phyloP scores from a whole-genome alignment of 2,329 filamentous ascomycete genomes.

The Huntiella omanensis region DNA sequence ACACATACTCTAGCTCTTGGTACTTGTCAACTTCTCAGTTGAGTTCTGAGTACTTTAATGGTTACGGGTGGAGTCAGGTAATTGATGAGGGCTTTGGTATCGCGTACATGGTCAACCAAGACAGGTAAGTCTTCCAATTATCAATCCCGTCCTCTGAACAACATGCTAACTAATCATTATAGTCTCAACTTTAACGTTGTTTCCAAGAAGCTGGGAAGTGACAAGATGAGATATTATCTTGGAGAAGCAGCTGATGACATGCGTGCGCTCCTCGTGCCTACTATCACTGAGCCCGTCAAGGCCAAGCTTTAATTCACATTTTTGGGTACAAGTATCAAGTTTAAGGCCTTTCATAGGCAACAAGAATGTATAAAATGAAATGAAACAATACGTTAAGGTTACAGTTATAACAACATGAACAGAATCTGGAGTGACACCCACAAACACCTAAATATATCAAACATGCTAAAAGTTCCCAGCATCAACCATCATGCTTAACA shows the following conservation, averaged over 20 bases:
- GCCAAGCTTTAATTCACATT: conserved; percentile 53
- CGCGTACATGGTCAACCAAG: conserved; percentile 99
- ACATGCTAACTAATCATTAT: conserved; percentile 19
- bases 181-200: conserved; percentile 94
- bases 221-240: conserved; percentile 89
- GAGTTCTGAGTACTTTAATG: conserved; percentile 94
- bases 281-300: conserved; percentile 53
- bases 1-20: conserved; percentile 69
- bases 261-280: conserved; percentile 66
- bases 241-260: conserved; percentile 87
- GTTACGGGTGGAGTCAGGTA: conserved; percentile 97
- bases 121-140: conserved; percentile 26
- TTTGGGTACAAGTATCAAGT: not conserved
- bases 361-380: not conserved
- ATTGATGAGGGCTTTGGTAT: conserved; percentile 92
- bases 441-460: not conserved
- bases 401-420: not conserved
- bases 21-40: conserved; percentile 77
- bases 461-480: not conserved
- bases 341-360: not conserved
- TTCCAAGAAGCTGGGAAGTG: conserved; percentile 75
- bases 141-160: not conserved
- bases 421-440: not conserved
- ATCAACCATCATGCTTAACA: conserved; percentile 73
- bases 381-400: not conserved